phyloP scores from a whole-genome alignment of 2,329 filamentous ascomycete genomes.

The Aspergillus sclerotialis region DNA sequence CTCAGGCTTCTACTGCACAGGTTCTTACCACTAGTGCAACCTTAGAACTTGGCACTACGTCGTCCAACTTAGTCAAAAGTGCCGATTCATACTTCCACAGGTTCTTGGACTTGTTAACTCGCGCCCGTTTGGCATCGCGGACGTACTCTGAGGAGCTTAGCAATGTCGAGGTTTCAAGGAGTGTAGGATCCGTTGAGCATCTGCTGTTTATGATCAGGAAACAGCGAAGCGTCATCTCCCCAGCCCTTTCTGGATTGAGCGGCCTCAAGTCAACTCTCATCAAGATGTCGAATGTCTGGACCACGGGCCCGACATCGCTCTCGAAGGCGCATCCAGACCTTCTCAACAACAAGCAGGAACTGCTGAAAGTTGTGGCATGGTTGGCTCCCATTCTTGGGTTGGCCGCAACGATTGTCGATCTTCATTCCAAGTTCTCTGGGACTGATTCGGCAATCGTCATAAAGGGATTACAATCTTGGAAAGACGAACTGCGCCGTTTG shows the following conservation, averaged over 20 bases:
- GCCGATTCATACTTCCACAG: slow-evolving; percentile 73
- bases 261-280: slow-evolving; percentile 22
- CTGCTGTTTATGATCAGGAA: slow-evolving; percentile 52
- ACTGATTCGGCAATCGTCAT: slow-evolving; percentile 42
- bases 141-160: slow-evolving; percentile 83
- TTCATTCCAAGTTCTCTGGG: slow-evolving; percentile 60
- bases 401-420: slow-evolving; percentile 53
- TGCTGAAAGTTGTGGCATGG: slow-evolving; percentile 46
- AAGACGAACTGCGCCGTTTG: slow-evolving; percentile 41
- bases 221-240: slow-evolving; percentile 31
- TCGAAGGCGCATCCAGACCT: slow-evolving; percentile 11
- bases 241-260: slow-evolving; percentile 22
- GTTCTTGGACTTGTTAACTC: slow-evolving; percentile 64
- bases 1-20: slow-evolving; percentile 63
- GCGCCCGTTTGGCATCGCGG: slow-evolving; percentile 58
- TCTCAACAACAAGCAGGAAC: slow-evolving; percentile 12
- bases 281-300: slow-evolving; percentile 29
- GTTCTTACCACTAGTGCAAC: slow-evolving; percentile 57
- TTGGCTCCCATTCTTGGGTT: slow-evolving; percentile 62
- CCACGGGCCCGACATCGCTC: slow-evolving; percentile 17
- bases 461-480: slow-evolving; percentile 45
- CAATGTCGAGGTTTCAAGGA: slow-evolving; percentile 68
- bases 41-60: slow-evolving; percentile 21
- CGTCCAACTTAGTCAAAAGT: slow-evolving; percentile 25
- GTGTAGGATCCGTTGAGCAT: slow-evolving; percentile 80